A percentile compares a stretch with the other conserved stretches of the same genome.
These are phyloP conservation scores for Tuber magnatum DNA, from an alignment of 495 filamentous ascomycete genomes.

Conservation along the genomic window DNA sequence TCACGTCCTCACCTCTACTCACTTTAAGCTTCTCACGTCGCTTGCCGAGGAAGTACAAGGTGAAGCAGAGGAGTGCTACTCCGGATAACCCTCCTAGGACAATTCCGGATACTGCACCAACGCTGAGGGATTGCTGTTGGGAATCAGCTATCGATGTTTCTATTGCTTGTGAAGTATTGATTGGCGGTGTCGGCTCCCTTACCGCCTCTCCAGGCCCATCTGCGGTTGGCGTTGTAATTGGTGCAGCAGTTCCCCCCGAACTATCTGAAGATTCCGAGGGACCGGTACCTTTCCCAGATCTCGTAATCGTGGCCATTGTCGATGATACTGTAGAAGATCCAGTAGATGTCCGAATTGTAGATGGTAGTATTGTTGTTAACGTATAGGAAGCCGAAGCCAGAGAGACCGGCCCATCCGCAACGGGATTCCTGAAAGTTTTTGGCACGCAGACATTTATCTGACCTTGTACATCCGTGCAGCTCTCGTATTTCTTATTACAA, in stretches of 20 bases:
- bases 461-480: constrained; percentile 4
- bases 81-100: not conserved
- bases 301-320: not conserved
- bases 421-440: constrained; percentile 8
- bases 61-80: not conserved
- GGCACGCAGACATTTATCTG: constrained; percentile 11
- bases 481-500: constrained; percentile 19
- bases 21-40: not conserved
- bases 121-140: not conserved
- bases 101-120: not conserved
- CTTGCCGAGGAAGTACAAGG: not conserved
- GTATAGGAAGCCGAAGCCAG: not conserved
- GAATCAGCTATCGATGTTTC: not conserved
- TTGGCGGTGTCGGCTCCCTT: too few relatives aligned
- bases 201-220: not conserved
- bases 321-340: not conserved
- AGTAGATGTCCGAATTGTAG: not conserved
- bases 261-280: not conserved
- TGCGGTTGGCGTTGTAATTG: not conserved
- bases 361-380: not conserved
- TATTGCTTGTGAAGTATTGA: not conserved
- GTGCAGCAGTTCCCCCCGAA: not conserved
- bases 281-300: not conserved
- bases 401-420: constrained; percentile 9
- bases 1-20: not conserved